Evolutionary conservation across 2,329 filamentous ascomycete species (phyloP).

Genomic region (Talaromyces amestolkiae): DNA sequence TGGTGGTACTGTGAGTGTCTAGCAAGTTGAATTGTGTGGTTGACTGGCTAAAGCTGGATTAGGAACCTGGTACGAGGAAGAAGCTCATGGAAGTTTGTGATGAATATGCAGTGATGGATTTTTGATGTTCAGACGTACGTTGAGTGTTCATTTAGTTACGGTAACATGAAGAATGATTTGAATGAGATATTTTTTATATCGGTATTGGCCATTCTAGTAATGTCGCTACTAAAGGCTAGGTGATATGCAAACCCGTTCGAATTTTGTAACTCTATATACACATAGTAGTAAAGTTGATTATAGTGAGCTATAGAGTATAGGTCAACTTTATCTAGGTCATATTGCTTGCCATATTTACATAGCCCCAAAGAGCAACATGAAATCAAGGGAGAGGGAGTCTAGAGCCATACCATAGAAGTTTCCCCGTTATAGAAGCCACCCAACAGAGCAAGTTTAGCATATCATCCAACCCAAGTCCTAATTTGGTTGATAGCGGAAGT

Average conservation of each 20-base stretch:
- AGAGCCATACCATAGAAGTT: background rate
- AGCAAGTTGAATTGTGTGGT: background rate
- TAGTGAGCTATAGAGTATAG: background rate
- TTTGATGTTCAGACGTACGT: background rate
- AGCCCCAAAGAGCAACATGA: background rate
- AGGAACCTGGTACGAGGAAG: constrained; percentile 1
- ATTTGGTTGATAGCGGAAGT: background rate
- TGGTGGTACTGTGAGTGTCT: constrained; percentile 23
- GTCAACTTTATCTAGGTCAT: background rate
- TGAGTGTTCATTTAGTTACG: background rate
- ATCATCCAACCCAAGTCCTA: background rate
- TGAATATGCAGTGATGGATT: constrained; percentile 3
- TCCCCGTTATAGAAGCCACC: background rate
- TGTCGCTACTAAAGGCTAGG: background rate
- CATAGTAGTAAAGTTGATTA: too few relatives aligned
- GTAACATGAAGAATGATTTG: too few relatives aligned
- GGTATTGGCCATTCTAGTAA: background rate
- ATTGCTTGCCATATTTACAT: background rate
- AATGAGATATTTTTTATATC: background rate
- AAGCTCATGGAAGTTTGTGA: constrained; percentile 8
- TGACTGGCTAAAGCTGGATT: background rate
- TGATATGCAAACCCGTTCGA: background rate
- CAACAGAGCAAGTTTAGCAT: background rate
- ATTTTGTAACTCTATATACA: background rate
- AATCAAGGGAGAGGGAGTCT: background rate